Conservation (phyloP, 176 grass and related monocot species). For the Aegilops umbellulata region DNA sequence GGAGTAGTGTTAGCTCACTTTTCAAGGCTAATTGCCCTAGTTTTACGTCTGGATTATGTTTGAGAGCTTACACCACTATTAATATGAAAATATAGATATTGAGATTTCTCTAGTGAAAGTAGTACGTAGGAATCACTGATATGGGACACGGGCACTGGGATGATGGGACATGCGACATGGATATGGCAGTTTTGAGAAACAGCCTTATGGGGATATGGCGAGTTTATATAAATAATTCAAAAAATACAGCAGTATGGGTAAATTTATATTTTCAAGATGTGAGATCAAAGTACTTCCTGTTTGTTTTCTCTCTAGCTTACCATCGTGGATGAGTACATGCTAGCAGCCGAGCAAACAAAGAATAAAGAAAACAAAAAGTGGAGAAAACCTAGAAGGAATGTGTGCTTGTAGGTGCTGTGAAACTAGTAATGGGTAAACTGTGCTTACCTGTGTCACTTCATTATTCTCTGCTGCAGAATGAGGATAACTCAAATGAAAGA, state of each 20-base stretch:
- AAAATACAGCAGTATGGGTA: neutral
- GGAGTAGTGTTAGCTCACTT: neutral
- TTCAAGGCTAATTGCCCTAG: neutral
- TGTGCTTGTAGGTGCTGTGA: neutral
- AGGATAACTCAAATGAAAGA: conserved; percentile 26
- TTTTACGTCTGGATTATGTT: neutral
- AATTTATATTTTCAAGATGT: neutral
- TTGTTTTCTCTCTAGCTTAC: neutral
- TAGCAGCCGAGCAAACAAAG: too few relatives aligned
- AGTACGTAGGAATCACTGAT: neutral
- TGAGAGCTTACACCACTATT: neutral
- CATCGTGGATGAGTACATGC: too few relatives aligned
- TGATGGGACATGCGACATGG: too few relatives aligned
- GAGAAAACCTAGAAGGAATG: too few relatives aligned
- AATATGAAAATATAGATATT: neutral
- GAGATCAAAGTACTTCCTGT: neutral
- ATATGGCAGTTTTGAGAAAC: neutral
- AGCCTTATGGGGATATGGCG: neutral
- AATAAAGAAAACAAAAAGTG: too few relatives aligned
- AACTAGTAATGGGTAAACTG: conserved; percentile 21
- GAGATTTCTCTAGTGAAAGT: neutral
- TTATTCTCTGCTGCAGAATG: conserved; percentile 43
- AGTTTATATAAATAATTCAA: too few relatives aligned
- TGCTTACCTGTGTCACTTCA: neutral
- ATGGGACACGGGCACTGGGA: too few relatives aligned